Evolutionary conservation across 2,329 filamentous ascomycete genomes (phyloP).

Genomic region (Ophiostoma himal-ulmi): DNA sequence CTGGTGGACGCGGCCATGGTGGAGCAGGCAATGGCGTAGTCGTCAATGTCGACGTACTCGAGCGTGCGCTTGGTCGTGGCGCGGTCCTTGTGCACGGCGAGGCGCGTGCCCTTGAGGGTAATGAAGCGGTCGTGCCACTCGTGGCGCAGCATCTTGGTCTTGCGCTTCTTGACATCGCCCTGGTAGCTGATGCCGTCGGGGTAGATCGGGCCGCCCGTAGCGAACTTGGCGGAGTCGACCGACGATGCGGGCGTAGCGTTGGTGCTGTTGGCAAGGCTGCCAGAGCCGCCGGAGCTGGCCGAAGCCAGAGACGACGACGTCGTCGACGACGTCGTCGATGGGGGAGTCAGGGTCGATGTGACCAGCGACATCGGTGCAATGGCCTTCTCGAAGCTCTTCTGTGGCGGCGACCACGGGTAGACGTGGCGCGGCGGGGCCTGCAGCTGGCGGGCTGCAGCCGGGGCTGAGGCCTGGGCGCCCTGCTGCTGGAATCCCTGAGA

Average conservation of each 20-base stretch:
- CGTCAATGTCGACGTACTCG: conserved; percentile 79
- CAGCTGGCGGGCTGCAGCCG: conserved; percentile 32
- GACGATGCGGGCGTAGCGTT: conserved; percentile 22
- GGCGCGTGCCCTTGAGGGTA: conserved; percentile 68
- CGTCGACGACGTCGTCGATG: conserved; percentile 24
- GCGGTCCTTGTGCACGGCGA: conserved; percentile 68
- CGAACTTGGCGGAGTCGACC: conserved; percentile 16
- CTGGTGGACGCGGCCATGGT: conserved; percentile 65
- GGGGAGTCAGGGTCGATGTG: not conserved
- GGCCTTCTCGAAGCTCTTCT: conserved; percentile 41
- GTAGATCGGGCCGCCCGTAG: not conserved
- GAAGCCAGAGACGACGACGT: conserved; percentile 25
- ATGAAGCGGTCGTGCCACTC: conserved; percentile 94
- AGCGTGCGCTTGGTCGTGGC: conserved; percentile 51
- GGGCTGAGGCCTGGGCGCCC: not conserved
- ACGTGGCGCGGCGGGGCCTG: conserved; percentile 50
- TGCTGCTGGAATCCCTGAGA: not conserved
- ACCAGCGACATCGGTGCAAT: conserved; percentile 34
- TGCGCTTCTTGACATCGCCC: conserved; percentile 92
- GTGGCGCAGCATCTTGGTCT: conserved; percentile 79
- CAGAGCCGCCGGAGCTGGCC: conserved; percentile 22
- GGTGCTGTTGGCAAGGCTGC: not conserved
- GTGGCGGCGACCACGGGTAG: conserved; percentile 52
- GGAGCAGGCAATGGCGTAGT: conserved; percentile 82
- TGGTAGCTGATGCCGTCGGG: conserved; percentile 50